Conservation (phyloP, 441 rosid genomes). For the Viola pubescens region DNA sequence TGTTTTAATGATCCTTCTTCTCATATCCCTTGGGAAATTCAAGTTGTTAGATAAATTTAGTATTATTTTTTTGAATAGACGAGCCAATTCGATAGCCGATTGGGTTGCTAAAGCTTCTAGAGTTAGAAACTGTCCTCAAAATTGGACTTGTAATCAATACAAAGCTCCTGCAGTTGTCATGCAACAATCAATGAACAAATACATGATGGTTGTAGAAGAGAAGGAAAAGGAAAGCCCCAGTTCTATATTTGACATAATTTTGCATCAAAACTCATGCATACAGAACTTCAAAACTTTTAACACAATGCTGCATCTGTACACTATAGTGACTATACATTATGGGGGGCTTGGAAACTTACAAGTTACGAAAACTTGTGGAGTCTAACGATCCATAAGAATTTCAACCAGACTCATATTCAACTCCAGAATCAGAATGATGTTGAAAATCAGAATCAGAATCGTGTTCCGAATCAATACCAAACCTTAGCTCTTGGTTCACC, state of each 20-base stretch:
- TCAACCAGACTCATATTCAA: conserved; percentile 22
- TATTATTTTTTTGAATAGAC: no score
- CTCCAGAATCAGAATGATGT: conserved; percentile 22
- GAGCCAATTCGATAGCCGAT: no score
- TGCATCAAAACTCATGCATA: not conserved
- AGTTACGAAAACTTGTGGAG: not conserved
- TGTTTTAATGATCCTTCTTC: no score
- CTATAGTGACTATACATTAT: not conserved
- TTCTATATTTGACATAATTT: conserved; percentile 5
- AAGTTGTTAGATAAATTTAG: no score
- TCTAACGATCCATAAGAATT: conserved; percentile 9
- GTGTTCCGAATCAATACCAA: conserved; percentile 36
- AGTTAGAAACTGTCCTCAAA: no score
- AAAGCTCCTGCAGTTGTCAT: no score
- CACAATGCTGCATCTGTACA: not conserved
- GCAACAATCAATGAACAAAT: no score
- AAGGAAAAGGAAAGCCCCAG: not conserved
- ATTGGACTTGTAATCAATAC: no score
- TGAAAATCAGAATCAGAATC: conserved; percentile 23
- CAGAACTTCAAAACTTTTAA: not conserved
- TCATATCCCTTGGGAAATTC: no score
- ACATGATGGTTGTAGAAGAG: not conserved
- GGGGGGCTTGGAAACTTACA: not conserved
- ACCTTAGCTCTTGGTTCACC: conserved; percentile 59
- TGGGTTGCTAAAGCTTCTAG: no score